Evolutionary conservation across 176 grass and related monocot species (phyloP), one percentile per base, ranked within the genome.

Genomic region (Cymbopogon citratus): DNA sequence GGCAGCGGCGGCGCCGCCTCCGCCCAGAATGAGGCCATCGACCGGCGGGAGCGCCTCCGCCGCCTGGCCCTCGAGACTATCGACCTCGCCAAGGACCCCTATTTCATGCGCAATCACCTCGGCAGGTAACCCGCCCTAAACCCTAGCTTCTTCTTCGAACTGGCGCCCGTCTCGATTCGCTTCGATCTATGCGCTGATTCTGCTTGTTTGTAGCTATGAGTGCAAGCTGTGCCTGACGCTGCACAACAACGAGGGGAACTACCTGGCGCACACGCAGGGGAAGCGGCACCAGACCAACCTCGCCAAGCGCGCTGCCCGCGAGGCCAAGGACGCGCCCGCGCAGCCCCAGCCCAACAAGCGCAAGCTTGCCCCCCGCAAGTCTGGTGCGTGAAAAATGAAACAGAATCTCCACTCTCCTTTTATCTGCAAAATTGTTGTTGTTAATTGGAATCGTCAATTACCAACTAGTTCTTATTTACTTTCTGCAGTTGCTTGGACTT

Each of bases 41-140:
- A 99, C 89, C 92, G 96, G 44, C 89, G 96, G 78, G 96, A 99
- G 83, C 85, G 92, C 49, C 92, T 95, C 82, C 92, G 96, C 33
- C 90, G 96, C 29, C 89, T 99, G 45, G 92, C 96, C 39, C 91
- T 99, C 38, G 96, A 99, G 87, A 99, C 96, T 34, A 99, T 99
- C 68, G 96, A 93, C 89, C 96, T 99, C 52, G 96, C 92, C 63
- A 95, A 99, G 89, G 96, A 99, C 69, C 96, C 96, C 46, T 99
- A 99, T 75, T 99, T 99, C 85, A 99, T 99, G 96, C 96, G 96
- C 41, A 99, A 99, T 64, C 96, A 99, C 83, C 91, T 99, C 56
- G 96, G 96, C 56, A 99, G 95, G 95, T 89, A 84, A 84, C 40
- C 60, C 12, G 0, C 26, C 43, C 18, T 26, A 87, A 91, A 79